phyloP scores from a whole-genome alignment of 805 yeast species.

The Suhomyces sp. region DNA sequence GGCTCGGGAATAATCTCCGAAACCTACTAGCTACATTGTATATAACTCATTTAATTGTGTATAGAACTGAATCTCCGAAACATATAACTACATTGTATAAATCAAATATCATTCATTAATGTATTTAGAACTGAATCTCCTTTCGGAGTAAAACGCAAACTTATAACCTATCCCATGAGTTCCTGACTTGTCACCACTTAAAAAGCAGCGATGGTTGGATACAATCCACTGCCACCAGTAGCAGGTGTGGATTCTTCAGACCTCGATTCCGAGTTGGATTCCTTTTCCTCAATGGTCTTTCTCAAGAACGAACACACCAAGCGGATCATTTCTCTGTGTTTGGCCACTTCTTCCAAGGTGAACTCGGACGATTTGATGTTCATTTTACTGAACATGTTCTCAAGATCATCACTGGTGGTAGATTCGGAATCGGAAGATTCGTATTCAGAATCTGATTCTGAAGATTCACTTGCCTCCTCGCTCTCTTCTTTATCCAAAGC shows the following conservation, averaged over 20 bases:
- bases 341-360: slow-evolving; percentile 26
- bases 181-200: slow-evolving; percentile 10
- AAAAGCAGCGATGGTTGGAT: slow-evolving; percentile 42
- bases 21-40: not conserved
- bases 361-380: slow-evolving; percentile 14
- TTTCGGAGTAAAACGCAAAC: not conserved
- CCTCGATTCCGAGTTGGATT: slow-evolving; percentile 1
- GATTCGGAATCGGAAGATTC: slow-evolving; percentile 5
- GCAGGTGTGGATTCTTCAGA: slow-evolving; percentile 4
- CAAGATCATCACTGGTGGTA: slow-evolving; percentile 7
- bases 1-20: slow-evolving; percentile 46
- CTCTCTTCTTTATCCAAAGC: slow-evolving; percentile 6
- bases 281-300: slow-evolving; percentile 12
- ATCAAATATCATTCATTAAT: too few species aligned
- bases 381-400: slow-evolving; percentile 11
- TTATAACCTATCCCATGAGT: not conserved
- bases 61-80: not conserved
- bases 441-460: not conserved
- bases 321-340: slow-evolving; percentile 35
- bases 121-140: not conserved
- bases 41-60: not conserved
- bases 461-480: not conserved
- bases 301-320: slow-evolving; percentile 33
- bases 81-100: too few species aligned
- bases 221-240: slow-evolving; percentile 20